phyloP scores from a whole-genome alignment of 192 early-diverging fungal genomes.

The Helicostylum pulchrum region DNA sequence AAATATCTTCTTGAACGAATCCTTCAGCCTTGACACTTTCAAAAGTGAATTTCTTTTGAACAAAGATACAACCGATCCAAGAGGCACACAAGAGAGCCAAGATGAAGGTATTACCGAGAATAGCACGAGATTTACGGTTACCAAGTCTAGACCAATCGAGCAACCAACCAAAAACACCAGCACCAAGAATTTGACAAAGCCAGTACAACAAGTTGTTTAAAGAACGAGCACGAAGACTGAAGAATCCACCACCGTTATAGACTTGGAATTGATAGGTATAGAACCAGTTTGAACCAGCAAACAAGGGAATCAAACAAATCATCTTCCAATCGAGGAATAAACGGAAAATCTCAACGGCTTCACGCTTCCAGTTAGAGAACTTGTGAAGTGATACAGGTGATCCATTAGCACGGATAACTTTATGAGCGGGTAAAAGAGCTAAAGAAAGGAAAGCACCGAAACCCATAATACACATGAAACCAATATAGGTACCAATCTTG shows the following conservation, averaged over 20 bases:
- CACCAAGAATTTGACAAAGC: slow-evolving; percentile 71
- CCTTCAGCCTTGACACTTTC: slow-evolving; percentile 23
- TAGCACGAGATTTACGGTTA: slow-evolving; percentile 59
- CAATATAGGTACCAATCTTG: slow-evolving; percentile 70
- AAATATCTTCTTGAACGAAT: slow-evolving; percentile 17
- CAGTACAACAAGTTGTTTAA: slow-evolving; percentile 79
- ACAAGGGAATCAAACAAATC: slow-evolving; percentile 64
- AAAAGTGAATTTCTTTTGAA: slow-evolving; percentile 55
- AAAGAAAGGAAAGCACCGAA: slow-evolving; percentile 58
- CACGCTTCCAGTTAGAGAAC: slow-evolving; percentile 64
- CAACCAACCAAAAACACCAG: slow-evolving; percentile 57
- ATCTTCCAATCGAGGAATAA: slow-evolving; percentile 65
- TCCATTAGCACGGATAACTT: slow-evolving; percentile 70
- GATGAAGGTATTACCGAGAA: slow-evolving; percentile 53
- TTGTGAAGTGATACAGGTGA: slow-evolving; percentile 61
- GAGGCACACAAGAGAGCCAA: slow-evolving; percentile 50
- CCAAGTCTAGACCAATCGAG: slow-evolving; percentile 59
- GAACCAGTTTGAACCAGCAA: slow-evolving; percentile 74
- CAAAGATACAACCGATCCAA: slow-evolving; percentile 62
- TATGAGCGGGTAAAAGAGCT: slow-evolving; percentile 50
- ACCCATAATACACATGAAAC: slow-evolving; percentile 67
- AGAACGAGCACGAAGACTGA: slow-evolving; percentile 67
- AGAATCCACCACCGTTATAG: slow-evolving; percentile 61
- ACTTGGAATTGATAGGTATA: slow-evolving; percentile 72
- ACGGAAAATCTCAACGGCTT: slow-evolving; percentile 46